phyloP scores from a whole-genome alignment of 805 yeast species.

The Lipomyces orientalis region DNA sequence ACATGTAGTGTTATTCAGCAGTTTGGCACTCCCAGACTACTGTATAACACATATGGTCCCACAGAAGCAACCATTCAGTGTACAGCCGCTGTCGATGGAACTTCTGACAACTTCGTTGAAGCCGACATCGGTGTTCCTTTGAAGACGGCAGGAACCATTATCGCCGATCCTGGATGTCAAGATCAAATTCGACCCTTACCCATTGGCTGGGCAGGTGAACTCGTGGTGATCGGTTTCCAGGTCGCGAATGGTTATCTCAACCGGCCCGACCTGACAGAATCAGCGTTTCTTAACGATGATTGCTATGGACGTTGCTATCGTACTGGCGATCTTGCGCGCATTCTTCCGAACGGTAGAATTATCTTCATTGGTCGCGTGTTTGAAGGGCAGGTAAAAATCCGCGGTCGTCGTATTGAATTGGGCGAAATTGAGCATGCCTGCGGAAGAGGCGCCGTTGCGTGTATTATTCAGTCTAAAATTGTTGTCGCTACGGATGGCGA shows the following conservation, averaged over 20 bases:
- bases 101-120: conserved; percentile 15
- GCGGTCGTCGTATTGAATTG: conserved; percentile 45
- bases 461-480: conserved; percentile 14
- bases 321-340: conserved; percentile 43
- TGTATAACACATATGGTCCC: conserved; percentile 41
- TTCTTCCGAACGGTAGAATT: conserved; percentile 36
- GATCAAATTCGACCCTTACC: conserved; percentile 34
- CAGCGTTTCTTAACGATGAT: conserved; percentile 33
- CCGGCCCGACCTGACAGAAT: conserved; percentile 37
- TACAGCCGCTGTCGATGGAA: conserved; percentile 35
- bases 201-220: conserved; percentile 41
- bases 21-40: conserved; percentile 31
- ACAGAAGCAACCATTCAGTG: conserved; percentile 42
- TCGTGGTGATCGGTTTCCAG: conserved; percentile 42
- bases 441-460: conserved; percentile 22
- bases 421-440: conserved; percentile 42
- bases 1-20: conserved; percentile 32
- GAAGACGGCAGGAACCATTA: conserved; percentile 24
- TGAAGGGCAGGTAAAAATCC: conserved; percentile 44
- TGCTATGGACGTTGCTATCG: conserved; percentile 37
- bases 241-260: conserved; percentile 42
- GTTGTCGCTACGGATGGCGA: conserved; percentile 24
- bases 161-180: conserved; percentile 20
- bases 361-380: conserved; percentile 38
- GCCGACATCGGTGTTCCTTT: conserved; percentile 38